phyloP scores from a whole-genome alignment of 164 flowering plant species.

The Litsea cubeba region DNA sequence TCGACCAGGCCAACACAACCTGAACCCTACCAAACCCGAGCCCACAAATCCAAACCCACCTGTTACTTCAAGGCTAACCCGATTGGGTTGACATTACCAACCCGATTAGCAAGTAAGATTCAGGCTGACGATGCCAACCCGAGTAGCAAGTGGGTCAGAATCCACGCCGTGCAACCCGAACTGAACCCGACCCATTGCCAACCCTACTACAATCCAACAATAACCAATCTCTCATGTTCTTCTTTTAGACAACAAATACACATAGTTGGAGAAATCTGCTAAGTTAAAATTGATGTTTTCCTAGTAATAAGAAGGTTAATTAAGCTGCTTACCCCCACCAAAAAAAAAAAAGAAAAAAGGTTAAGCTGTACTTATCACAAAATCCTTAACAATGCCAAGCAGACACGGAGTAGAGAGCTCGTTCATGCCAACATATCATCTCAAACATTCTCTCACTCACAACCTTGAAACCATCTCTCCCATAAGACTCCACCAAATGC shows the following conservation, averaged over 20 bases:
- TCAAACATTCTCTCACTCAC: conserved; percentile 17
- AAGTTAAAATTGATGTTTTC: too few relatives aligned
- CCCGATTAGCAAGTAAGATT: too few relatives aligned
- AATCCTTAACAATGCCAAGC: conserved; percentile 29
- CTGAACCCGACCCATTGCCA: too few relatives aligned
- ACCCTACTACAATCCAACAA: not conserved
- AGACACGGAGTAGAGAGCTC: conserved; percentile 36
- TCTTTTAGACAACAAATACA: not conserved
- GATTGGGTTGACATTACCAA: too few relatives aligned
- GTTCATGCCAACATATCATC: conserved; percentile 45
- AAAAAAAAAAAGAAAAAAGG: not conserved
- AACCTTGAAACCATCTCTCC: conserved; percentile 27
- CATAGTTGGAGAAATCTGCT: not conserved
- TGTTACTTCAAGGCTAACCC: too few relatives aligned
- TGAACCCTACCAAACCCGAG: too few relatives aligned
- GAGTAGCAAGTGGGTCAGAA: too few relatives aligned
- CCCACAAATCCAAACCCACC: too few relatives aligned
- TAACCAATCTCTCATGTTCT: not conserved
- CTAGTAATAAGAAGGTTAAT: not conserved
- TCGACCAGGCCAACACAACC: too few relatives aligned
- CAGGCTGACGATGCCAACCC: too few relatives aligned
- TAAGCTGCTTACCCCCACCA: not conserved
- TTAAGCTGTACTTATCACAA: not conserved
- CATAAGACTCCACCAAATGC: conserved; percentile 14
- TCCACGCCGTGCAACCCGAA: too few relatives aligned